Evolutionary conservation across 495 filamentous ascomycete genomes (phyloP).

Genomic region (Cenococcum geophilum): DNA sequence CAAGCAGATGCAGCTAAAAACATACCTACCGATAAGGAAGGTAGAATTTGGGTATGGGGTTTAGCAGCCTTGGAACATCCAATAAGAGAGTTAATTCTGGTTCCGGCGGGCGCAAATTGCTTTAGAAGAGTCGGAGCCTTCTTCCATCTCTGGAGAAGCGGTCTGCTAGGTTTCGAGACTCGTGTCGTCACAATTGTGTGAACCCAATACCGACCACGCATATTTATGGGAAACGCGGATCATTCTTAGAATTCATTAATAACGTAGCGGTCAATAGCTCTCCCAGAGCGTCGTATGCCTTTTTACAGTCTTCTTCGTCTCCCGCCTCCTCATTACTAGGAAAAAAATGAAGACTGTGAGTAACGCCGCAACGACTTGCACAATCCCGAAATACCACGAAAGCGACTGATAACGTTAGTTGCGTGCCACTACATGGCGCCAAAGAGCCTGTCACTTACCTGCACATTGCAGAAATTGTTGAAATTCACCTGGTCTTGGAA

Average conservation of each 20-base stretch:
- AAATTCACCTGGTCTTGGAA: constrained; percentile 34
- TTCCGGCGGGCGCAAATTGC: background rate
- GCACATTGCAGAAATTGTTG: constrained; percentile 31
- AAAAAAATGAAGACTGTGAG: constrained; percentile 30
- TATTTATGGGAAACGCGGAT: background rate
- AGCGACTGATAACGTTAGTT: constrained; percentile 21
- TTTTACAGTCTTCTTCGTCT: constrained; percentile 29
- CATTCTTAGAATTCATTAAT: background rate
- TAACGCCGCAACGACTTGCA: constrained; percentile 27
- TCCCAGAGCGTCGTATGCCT: background rate
- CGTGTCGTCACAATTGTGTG: background rate
- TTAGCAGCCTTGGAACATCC: background rate
- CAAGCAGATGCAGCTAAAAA: constrained; percentile 1
- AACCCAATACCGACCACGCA: background rate
- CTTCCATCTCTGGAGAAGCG: background rate
- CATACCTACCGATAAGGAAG: background rate
- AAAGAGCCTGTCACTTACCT: constrained; percentile 26
- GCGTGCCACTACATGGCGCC: background rate
- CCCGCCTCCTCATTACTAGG: constrained; percentile 23
- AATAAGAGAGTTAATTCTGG: constrained; percentile 2
- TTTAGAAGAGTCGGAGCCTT: constrained; percentile 1
- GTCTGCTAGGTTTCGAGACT: background rate
- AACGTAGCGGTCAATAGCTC: background rate
- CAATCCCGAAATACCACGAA: constrained; percentile 33
- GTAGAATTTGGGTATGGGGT: background rate